Percentiles rank a stretch among this genome's conserved stretches.
phyloP scores from a whole-genome alignment of 1,284 basidiomycete genomes.

The Malassezia globosa region DNA sequence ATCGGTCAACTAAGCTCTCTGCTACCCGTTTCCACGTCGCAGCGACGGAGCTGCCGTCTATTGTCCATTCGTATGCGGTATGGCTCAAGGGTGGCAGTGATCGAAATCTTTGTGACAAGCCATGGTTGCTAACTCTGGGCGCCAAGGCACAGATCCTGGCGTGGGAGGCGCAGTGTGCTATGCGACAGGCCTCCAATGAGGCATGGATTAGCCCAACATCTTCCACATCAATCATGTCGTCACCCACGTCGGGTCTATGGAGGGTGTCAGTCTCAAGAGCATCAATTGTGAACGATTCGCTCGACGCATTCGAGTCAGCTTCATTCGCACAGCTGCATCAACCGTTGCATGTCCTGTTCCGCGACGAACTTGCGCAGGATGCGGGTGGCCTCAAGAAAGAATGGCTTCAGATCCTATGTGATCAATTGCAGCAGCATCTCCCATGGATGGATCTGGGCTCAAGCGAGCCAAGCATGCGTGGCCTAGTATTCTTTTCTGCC shows the following conservation, averaged over 20 bases:
- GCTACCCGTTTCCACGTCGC: slow-evolving; percentile 2
- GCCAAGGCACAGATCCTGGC: slow-evolving; percentile 25
- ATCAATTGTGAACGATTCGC: slow-evolving; percentile 7
- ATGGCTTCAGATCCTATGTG: slow-evolving; percentile 26
- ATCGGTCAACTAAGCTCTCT: background rate
- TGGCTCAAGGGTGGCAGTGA: slow-evolving; percentile 4
- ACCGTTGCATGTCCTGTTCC: slow-evolving; percentile 25
- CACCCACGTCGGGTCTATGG: background rate
- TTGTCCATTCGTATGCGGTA: slow-evolving; percentile 3
- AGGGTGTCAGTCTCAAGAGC: slow-evolving; percentile 5
- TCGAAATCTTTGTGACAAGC: slow-evolving; percentile 11
- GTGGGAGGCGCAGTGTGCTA: slow-evolving; percentile 14
- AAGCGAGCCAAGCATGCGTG: slow-evolving; percentile 9
- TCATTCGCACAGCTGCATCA: background rate
- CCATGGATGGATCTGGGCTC: background rate
- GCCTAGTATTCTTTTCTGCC: slow-evolving; percentile 5
- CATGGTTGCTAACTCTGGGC: slow-evolving; percentile 24
- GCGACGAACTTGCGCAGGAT: slow-evolving; percentile 27
- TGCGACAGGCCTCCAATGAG: slow-evolving; percentile 22
- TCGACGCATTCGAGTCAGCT: slow-evolving; percentile 12
- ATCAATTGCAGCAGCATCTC: slow-evolving; percentile 7
- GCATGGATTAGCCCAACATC: slow-evolving; percentile 15
- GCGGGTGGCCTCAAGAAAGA: slow-evolving; percentile 30
- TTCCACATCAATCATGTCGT: background rate
- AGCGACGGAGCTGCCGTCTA: slow-evolving; percentile 1